Base-by-base conservation (phyloP, 306 rosid genomes). In the Cucurbita maxima region DNA sequence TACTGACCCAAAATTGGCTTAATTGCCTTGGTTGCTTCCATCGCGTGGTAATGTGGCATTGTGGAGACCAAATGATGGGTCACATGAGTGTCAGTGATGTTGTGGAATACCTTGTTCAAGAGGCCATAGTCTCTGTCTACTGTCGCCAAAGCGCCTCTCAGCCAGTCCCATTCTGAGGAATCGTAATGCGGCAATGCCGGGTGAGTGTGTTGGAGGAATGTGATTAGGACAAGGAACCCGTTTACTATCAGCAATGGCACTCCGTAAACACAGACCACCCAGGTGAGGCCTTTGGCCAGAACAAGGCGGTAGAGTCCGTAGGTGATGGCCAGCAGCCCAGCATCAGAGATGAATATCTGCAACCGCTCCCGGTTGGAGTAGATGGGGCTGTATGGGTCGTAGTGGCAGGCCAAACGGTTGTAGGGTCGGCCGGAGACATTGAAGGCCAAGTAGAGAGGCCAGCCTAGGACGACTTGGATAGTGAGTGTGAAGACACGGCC, bases 181-280 rank as follows among this genome's bases (percentile, higher is more conserved):
- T 89, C 91, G 48, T 94, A 94, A 66, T 89, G 98, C 0, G 98
- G 98, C 84, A 94, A 78, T 6, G 98, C 79, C 2, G 95, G 87
- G 78, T 94, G 98, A 58, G 98, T 94, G 67, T 94, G 98, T 83
- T 94, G 98, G 86, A 94, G 79, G 78, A 1, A 90, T n/a, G 98
- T 94, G 71, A 94, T 94, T 82, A 90, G 55, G 25, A 94, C 98
- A 76, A 94, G 79, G 79, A 87, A 94, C 5, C 83, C 97, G 58
- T 94, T 94, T 45, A 94, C 98, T 8, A 94, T 81, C 44, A 89
- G 58, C 79, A 94, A 56, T 2, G 98, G 98, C 44, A 77, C 90
- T 58, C 94, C 97, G 74, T 92, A 94, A 58, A 85, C 83, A 75
- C 96, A 86, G 12, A 89, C 50, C 47, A 90, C 87, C 97, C 96